These are phyloP conservation scores for Bromus sterilis DNA, from an alignment of 176 grass and related monocot genomes.

Conservation along the genomic window DNA sequence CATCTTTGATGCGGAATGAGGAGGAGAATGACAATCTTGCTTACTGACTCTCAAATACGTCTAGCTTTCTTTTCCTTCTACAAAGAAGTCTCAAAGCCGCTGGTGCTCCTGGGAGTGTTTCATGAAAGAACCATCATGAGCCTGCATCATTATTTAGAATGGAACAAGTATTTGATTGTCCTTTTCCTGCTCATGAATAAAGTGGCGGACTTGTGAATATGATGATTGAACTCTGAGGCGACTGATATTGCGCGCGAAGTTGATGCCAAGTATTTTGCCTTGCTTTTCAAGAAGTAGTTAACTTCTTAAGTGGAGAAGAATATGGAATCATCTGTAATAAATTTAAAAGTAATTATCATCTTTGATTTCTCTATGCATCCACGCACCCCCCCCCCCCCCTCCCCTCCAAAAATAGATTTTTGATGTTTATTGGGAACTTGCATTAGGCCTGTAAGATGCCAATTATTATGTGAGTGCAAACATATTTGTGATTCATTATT, in stretches of 20 bases:
- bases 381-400: conserved; percentile 34
- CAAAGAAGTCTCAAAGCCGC: conserved; percentile 85
- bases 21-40: conserved; percentile 67
- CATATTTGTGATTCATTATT: not conserved
- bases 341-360: conserved; percentile 83
- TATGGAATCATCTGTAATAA: conserved; percentile 95
- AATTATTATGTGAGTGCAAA: not conserved
- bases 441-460: not conserved
- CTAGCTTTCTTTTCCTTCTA: conserved; percentile 76
- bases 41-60: conserved; percentile 91
- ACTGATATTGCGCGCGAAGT: conserved; percentile 75
- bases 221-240: conserved; percentile 28
- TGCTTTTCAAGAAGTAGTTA: conserved; percentile 98
- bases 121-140: conserved; percentile 66
- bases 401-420: too few species aligned
- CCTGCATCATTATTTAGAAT: conserved; percentile 92
- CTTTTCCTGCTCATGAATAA: not conserved
- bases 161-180: conserved; percentile 68
- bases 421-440: not conserved
- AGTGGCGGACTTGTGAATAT: not conserved
- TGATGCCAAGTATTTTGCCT: conserved; percentile 94
- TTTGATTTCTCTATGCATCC: conserved; percentile 78
- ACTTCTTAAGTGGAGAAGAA: conserved; percentile 96
- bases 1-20: conserved; percentile 58
- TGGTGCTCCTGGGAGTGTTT: conserved; percentile 56